Percentiles rank a stretch among this genome's conserved stretches.
These are phyloP conservation scores for Naematelia aurantialba DNA, from an alignment of 768 basidiomycete species.

Conservation along the genomic window DNA sequence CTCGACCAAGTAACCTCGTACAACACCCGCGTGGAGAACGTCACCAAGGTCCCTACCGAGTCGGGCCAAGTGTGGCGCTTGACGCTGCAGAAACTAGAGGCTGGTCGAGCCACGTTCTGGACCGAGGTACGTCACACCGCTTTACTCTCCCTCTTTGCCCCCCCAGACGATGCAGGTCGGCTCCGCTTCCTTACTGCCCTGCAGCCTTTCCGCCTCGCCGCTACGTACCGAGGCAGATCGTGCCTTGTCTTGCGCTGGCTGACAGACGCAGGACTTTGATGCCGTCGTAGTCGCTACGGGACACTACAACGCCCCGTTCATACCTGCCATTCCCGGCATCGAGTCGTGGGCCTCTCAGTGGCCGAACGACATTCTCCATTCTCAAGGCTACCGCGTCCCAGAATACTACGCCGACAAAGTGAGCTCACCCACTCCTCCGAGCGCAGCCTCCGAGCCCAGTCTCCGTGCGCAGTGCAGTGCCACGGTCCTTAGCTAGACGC, in stretches of 20 bases:
- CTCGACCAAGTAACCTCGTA: constrained; percentile 55
- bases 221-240: background rate
- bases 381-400: constrained; percentile 54
- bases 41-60: constrained; percentile 50
- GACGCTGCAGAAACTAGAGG: constrained; percentile 13
- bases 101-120: constrained; percentile 22
- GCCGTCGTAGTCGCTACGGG: constrained; percentile 49
- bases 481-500: constrained; percentile 13
- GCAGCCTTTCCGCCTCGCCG: no score
- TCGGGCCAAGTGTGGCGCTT: constrained; percentile 16
- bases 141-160: background rate
- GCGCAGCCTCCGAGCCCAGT: no score
- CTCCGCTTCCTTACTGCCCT: no score
- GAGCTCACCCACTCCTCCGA: background rate
- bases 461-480: no score
- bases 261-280: constrained; percentile 17
- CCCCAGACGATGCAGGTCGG: background rate
- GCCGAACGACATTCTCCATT: constrained; percentile 51
- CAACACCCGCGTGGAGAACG: constrained; percentile 56
- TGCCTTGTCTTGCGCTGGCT: background rate
- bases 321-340: constrained; percentile 50
- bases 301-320: constrained; percentile 27
- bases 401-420: constrained; percentile 51
- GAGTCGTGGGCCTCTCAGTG: constrained; percentile 50
- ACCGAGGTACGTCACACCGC: constrained; percentile 20